phyloP scores from a whole-genome alignment of 148 eudicot species.

The Simmondsia chinensis region DNA sequence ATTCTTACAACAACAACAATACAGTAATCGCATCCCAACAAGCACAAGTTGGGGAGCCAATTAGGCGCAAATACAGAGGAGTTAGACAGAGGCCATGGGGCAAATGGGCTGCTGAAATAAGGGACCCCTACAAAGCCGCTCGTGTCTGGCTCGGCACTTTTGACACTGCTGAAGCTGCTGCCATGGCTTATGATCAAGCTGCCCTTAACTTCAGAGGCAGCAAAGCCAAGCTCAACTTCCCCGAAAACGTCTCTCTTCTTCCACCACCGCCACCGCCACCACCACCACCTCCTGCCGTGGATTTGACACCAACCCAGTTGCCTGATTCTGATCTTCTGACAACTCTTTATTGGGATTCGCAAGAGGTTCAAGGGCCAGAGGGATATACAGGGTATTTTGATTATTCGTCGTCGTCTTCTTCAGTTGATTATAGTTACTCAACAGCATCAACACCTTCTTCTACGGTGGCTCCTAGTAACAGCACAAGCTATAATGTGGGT shows the following conservation, averaged over 20 bases:
- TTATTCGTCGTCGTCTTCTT: too few relatives aligned
- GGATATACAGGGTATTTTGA: too few relatives aligned
- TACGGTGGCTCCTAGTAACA: too few relatives aligned
- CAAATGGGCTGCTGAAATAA: conserved; percentile 87
- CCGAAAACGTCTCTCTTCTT: conserved; percentile 38
- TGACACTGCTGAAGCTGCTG: conserved; percentile 72
- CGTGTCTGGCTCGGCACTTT: conserved; percentile 84
- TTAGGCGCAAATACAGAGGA: conserved; percentile 64
- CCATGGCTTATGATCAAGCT: conserved; percentile 69
- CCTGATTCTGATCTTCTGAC: conserved; percentile 4
- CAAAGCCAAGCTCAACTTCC: conserved; percentile 83
- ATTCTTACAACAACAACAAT: conserved; percentile 9
- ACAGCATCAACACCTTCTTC: too few relatives aligned
- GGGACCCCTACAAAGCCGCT: conserved; percentile 71
- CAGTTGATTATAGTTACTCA: too few relatives aligned
- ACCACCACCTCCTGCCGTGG: not conserved
- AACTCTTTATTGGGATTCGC: not conserved
- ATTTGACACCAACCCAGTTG: conserved; percentile 8
- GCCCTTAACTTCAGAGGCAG: conserved; percentile 63
- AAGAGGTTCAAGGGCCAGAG: too few relatives aligned
- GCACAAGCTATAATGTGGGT: too few relatives aligned
- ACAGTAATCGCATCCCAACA: conserved; percentile 1
- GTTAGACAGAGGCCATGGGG: conserved; percentile 89
- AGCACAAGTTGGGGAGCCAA: conserved; percentile 5
- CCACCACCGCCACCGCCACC: not conserved